phyloP scores from a whole-genome alignment of 495 filamentous ascomycete species.

The Chaetomium cochliodes region DNA sequence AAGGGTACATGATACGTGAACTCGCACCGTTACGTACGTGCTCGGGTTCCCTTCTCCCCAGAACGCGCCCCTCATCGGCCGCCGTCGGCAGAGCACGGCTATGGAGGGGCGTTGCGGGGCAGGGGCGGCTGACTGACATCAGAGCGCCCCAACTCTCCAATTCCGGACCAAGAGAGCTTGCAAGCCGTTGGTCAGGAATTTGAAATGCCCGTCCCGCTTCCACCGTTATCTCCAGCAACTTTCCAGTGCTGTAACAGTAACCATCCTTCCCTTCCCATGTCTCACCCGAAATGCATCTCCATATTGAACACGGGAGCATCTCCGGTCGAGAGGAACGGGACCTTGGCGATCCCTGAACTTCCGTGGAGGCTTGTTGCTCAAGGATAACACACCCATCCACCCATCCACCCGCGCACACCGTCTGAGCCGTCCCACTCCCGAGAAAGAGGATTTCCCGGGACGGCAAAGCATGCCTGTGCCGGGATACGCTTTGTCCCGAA shows the following conservation, averaged over 20 bases:
- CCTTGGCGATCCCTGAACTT: background rate
- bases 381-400: background rate
- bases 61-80: slow-evolving; percentile 30
- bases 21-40: background rate
- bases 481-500: slow-evolving; percentile 26
- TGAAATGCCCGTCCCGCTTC: background rate
- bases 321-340: slow-evolving; percentile 7
- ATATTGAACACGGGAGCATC: background rate
- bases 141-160: slow-evolving; percentile 13
- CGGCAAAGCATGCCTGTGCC: slow-evolving; percentile 11
- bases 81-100: slow-evolving; percentile 35
- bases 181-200: slow-evolving; percentile 3
- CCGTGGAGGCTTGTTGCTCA: background rate
- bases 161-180: background rate
- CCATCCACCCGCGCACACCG: background rate
- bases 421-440: background rate
- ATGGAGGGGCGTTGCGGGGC: slow-evolving; percentile 19
- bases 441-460: slow-evolving; percentile 37
- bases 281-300: background rate
- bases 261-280: background rate
- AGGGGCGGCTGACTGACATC: slow-evolving; percentile 24
- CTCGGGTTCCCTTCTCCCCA: slow-evolving; percentile 13
- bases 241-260: background rate
- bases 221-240: background rate
- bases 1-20: background rate